These are phyloP conservation scores for Mollisia scopiformis DNA, from an alignment of 2,329 filamentous ascomycete genomes.

Conservation along the genomic window DNA sequence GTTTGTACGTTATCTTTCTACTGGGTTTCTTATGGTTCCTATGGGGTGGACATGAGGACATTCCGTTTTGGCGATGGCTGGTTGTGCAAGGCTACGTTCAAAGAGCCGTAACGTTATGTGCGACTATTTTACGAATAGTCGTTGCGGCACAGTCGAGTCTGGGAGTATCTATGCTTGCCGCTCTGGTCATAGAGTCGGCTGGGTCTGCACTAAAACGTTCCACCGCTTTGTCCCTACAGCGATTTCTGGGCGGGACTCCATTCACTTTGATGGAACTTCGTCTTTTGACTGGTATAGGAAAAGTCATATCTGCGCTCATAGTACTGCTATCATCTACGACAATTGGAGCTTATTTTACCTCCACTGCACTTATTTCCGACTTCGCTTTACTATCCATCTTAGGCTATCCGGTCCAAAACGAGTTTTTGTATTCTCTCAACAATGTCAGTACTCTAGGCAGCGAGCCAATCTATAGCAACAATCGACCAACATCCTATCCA, in stretches of 20 bases:
- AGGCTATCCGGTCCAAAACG: not conserved
- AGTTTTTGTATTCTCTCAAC: not conserved
- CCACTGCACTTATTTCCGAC: slow-evolving; percentile 1
- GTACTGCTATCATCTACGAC: not conserved
- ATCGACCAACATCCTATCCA: not conserved
- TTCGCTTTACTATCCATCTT: not conserved
- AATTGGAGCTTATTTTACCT: slow-evolving; percentile 1
- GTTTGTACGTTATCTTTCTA: not conserved
- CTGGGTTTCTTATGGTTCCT: slow-evolving; percentile 4
- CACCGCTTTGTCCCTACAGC: not conserved
- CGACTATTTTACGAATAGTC: not conserved
- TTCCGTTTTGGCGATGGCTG: slow-evolving; percentile 5
- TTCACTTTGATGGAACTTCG: not conserved
- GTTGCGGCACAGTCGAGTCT: not conserved
- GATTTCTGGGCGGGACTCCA: not conserved
- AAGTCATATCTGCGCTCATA: not conserved
- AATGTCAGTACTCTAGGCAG: not conserved
- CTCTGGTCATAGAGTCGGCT: not conserved
- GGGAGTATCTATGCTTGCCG: slow-evolving; percentile 2
- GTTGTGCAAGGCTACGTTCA: not conserved
- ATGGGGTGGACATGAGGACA: not conserved
- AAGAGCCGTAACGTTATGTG: not conserved
- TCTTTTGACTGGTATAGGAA: not conserved
- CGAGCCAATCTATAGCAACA: not conserved
- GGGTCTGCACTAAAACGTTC: not conserved